A percentile compares a stretch with the other conserved stretches of the same genome.
Evolutionary conservation across 1,284 basidiomycete genomes (phyloP).

Genomic region (Pseudozyma thailandica): DNA sequence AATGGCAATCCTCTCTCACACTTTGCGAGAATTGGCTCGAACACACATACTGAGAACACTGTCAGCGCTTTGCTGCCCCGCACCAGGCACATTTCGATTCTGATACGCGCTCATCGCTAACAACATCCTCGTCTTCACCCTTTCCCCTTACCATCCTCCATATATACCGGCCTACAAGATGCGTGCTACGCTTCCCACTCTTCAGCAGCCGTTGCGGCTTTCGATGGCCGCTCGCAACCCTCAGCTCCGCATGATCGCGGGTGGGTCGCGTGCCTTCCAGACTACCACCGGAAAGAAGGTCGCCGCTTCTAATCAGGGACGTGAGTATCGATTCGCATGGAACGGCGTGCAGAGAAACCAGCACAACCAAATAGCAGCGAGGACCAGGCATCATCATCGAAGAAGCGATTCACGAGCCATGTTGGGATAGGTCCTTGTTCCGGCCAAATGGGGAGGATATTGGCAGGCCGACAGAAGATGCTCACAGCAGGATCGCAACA

Average conservation of each 20-base stretch:
- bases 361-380: background rate
- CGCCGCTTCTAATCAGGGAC: constrained; percentile 47
- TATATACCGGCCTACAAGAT: constrained; percentile 10
- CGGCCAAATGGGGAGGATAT: too few relatives aligned
- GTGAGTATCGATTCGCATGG: constrained; percentile 27
- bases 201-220: constrained; percentile 54
- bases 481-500: too few relatives aligned
- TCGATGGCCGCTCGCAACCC: constrained; percentile 51
- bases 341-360: background rate
- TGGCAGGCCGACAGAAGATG: too few relatives aligned
- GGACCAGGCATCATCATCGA: background rate
- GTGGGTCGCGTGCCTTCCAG: constrained; percentile 54
- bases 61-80: constrained; percentile 8
- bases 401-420: background rate
- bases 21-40: constrained; percentile 6
- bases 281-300: constrained; percentile 30
- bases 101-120: background rate
- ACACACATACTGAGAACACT: constrained; percentile 1
- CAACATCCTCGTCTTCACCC: background rate
- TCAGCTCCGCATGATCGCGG: constrained; percentile 54
- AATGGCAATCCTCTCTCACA: constrained; percentile 9
- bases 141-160: background rate
- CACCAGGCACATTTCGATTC: background rate
- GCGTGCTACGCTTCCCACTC: constrained; percentile 42
- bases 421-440: too few relatives aligned